Conservation (phyloP, 1,139 yeast genomes). For the Debaryomycetaceae sp. region DNA sequence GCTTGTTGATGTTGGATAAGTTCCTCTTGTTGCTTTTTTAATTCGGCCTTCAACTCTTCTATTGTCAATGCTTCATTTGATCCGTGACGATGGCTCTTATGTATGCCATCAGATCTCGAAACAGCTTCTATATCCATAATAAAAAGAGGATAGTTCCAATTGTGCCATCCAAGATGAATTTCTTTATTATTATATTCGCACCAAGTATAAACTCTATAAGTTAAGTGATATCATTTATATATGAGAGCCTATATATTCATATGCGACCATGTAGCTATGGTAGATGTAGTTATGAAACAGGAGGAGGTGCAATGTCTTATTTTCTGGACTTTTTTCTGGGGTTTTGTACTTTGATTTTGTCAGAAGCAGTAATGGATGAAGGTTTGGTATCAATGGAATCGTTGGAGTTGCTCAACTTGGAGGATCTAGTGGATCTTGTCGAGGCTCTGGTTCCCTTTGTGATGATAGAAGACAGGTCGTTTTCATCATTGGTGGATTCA, state of each 20-base stretch:
- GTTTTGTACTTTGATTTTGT: background rate
- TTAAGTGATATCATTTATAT: background rate
- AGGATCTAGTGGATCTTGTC: slow-evolving; percentile 3
- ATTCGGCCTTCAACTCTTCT: slow-evolving; percentile 27
- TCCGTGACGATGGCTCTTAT: background rate
- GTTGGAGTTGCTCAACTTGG: slow-evolving; percentile 2
- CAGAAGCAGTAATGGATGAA: slow-evolving; percentile 3
- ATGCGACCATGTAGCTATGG: background rate
- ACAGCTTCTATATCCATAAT: background rate
- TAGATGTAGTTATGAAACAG: background rate
- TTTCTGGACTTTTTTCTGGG: background rate
- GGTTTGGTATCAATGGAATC: slow-evolving; percentile 3
- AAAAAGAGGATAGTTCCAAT: background rate
- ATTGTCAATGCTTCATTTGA: slow-evolving; percentile 5
- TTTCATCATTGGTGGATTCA: slow-evolving; percentile 10
- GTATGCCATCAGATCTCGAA: slow-evolving; percentile 10
- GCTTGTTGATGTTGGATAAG: slow-evolving; percentile 28
- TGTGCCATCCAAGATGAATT: background rate
- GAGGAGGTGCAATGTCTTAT: background rate
- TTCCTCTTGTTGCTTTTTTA: slow-evolving; percentile 31
- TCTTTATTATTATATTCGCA: background rate
- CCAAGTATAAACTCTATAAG: background rate
- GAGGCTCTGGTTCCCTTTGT: slow-evolving; percentile 3
- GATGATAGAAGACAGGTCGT: background rate
- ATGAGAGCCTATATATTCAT: background rate